Percentiles rank a stretch among this genome's conserved stretches.
Conservation (phyloP, 129 eudicot species). For the Deinandra increscens region DNA sequence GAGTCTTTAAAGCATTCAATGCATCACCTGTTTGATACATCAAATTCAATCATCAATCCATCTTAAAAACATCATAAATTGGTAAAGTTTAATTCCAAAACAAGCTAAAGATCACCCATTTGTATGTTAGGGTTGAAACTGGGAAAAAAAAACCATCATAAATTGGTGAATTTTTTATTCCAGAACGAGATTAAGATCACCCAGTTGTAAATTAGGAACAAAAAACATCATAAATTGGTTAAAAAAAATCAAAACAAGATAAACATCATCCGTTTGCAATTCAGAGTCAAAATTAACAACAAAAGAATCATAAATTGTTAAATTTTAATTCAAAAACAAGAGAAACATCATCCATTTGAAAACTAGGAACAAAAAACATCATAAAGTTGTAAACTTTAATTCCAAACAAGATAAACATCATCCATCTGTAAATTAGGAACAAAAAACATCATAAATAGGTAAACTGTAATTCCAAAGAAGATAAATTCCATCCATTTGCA, state of each 20-base stretch:
- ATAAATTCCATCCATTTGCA: no score
- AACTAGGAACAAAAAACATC: constrained; percentile 3
- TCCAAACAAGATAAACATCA: constrained; percentile 14
- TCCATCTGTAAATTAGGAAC: not conserved
- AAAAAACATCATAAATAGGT: no score
- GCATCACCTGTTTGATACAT: constrained; percentile 61
- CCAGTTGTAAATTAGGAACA: no score
- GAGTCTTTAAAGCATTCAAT: constrained; percentile 65
- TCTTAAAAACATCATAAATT: constrained; percentile 9
- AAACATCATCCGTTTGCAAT: not conserved
- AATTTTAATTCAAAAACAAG: no score
- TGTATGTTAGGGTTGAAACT: not conserved
- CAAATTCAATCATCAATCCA: constrained; percentile 20
- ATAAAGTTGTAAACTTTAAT: not conserved
- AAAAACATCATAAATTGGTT: constrained; percentile 8
- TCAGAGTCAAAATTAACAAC: constrained; percentile 8
- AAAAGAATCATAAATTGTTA: no score
- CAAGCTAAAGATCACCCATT: constrained; percentile 5
- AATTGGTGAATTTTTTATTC: no score
- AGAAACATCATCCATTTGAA: no score
- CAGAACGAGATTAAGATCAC: no score
- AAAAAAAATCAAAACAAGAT: constrained; percentile 4
- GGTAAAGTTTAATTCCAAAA: not conserved
- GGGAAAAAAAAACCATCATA: not conserved
- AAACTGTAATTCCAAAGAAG: no score